A percentile compares a stretch with the other conserved stretches of the same genome.
Conservation (phyloP, 139 green algal genomes). For the Micromonas commoda region DNA sequence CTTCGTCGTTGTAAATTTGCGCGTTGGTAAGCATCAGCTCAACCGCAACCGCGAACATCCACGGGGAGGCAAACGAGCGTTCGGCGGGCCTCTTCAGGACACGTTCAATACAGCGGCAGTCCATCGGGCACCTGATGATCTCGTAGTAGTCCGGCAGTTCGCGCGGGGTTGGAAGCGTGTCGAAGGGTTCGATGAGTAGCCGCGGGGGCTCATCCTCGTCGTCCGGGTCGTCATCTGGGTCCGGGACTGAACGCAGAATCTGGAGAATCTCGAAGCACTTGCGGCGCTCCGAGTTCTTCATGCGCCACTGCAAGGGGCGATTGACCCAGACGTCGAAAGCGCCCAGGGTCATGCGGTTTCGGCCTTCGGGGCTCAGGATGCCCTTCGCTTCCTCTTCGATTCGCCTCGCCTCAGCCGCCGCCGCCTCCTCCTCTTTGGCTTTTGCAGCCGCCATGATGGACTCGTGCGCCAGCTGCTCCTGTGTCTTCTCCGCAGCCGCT, state of each 20-base stretch:
- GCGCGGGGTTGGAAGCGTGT: not conserved
- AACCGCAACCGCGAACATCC: slow-evolving; percentile 16
- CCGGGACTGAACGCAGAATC: not conserved
- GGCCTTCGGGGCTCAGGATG: not conserved
- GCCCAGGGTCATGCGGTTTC: not conserved
- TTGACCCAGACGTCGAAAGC: not conserved
- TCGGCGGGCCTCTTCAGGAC: not conserved
- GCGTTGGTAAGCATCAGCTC: slow-evolving; percentile 32
- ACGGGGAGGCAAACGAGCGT: slow-evolving; percentile 1
- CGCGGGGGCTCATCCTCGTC: not conserved
- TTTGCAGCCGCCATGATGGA: not conserved
- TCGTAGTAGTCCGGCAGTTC: slow-evolving; percentile 23
- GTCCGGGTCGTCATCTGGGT: not conserved
- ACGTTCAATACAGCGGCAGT: slow-evolving; percentile 13
- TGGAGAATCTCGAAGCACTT: slow-evolving; percentile 21
- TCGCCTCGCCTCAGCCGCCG: not conserved
- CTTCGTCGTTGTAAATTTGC: slow-evolving; percentile 31
- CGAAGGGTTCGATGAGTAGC: slow-evolving; percentile 13
- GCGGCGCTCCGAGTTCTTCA: slow-evolving; percentile 4
- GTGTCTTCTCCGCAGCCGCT: not conserved
- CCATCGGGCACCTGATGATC: slow-evolving; percentile 25
- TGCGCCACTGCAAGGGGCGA: not conserved
- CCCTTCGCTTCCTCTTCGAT: not conserved
- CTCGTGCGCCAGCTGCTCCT: not conserved
- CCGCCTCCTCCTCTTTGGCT: not conserved